Evolutionary conservation across 768 basidiomycete genomes (phyloP).

Genomic region (Suillus plorans): DNA sequence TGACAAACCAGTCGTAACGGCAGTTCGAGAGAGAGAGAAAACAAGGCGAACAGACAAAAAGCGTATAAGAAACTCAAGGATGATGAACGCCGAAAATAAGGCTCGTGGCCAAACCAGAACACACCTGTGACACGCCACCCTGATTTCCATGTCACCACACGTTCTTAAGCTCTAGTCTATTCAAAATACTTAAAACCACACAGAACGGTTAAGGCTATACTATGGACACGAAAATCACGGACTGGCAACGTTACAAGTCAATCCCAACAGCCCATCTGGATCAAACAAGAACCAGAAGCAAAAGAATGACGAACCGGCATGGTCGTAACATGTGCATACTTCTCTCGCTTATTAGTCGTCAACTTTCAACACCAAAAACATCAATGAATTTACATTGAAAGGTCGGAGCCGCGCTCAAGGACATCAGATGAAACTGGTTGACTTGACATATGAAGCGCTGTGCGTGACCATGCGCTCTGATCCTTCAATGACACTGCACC

Average conservation of each 20-base stretch:
- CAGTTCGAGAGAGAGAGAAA: constrained; percentile 29
- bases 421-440: not conserved
- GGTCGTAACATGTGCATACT: not conserved
- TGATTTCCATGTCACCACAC: constrained; percentile 18
- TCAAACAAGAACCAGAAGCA: constrained; percentile 1
- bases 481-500: not conserved
- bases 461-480: not conserved
- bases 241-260: not conserved
- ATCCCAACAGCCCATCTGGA: not conserved
- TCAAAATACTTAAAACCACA: not conserved
- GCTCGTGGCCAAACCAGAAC: constrained; percentile 20
- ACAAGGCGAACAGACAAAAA: constrained; percentile 27
- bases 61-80: constrained; percentile 17
- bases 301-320: constrained; percentile 1
- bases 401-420: not conserved
- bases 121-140: constrained; percentile 32
- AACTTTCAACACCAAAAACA: not conserved
- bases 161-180: not conserved
- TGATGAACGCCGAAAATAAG: constrained; percentile 15
- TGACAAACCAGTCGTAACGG: constrained; percentile 32
- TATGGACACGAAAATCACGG: not conserved
- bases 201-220: not conserved
- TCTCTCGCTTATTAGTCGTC: constrained; percentile 1
- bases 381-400: not conserved
- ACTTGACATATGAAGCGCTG: not conserved